phyloP scores from a whole-genome alignment of 139 green algal genomes.

The Chlamydomonas sp. region DNA sequence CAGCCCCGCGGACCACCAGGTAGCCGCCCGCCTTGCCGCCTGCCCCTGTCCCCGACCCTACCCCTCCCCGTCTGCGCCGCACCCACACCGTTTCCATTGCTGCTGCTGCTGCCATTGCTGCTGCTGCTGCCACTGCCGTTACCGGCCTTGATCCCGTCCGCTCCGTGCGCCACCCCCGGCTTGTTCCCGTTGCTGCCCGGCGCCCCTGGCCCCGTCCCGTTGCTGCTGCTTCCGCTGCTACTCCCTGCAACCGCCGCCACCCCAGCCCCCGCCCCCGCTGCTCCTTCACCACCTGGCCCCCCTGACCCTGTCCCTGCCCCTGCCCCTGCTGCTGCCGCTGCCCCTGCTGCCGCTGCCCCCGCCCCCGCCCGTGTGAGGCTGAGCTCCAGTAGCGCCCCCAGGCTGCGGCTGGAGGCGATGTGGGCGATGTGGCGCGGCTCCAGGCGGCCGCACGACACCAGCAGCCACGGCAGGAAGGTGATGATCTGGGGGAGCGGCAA shows the following conservation, averaged over 20 bases:
- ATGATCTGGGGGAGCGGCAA: constrained; percentile 31
- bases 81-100: too few species aligned
- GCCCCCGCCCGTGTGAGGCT: constrained; percentile 36
- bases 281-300: too few species aligned
- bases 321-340: not conserved
- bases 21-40: not conserved
- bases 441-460: constrained; percentile 53
- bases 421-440: constrained; percentile 48
- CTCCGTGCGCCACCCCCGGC: too few species aligned
- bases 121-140: not conserved
- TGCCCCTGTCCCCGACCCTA: too few species aligned
- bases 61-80: too few species aligned
- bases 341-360: constrained; percentile 8
- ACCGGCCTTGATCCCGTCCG: too few species aligned
- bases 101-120: not conserved
- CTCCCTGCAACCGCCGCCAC: too few species aligned
- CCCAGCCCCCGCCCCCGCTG: too few species aligned
- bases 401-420: constrained; percentile 54
- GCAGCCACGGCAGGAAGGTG: constrained; percentile 67
- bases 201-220: too few species aligned
- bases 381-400: constrained; percentile 66
- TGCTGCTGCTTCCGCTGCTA: not conserved
- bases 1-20: constrained; percentile 6
- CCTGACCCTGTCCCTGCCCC: too few species aligned
- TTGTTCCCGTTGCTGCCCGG: too few species aligned